phyloP scores from a whole-genome alignment of 345 rosid genomes.

The Ceriops zippeliana region DNA sequence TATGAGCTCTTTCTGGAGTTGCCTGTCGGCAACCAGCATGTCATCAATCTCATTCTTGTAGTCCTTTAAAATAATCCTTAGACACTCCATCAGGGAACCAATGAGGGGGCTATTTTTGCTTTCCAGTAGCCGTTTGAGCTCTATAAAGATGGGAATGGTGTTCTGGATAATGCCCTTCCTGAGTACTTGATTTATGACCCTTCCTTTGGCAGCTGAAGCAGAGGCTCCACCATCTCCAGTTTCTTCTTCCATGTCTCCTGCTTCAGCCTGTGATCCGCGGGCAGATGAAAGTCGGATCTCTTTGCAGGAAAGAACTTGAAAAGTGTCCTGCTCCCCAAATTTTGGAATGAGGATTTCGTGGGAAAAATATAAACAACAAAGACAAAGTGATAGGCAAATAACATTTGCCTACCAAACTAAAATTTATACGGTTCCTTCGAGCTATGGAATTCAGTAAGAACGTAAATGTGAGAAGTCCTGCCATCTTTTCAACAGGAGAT shows the following conservation, averaged over 20 bases:
- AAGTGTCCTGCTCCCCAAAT: conserved; percentile 62
- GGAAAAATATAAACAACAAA: background rate
- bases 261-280: conserved; percentile 44
- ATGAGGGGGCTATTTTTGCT: conserved; percentile 88
- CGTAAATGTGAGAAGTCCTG: background rate
- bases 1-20: conserved; percentile 88
- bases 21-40: conserved; percentile 82
- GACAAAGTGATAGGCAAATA: background rate
- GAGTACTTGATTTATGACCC: conserved; percentile 83
- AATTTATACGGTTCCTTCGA: too few relatives aligned
- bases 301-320: conserved; percentile 80
- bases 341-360: background rate
- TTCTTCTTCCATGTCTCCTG: conserved; percentile 61
- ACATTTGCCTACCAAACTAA: background rate
- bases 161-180: conserved; percentile 85
- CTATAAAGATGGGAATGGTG: conserved; percentile 92
- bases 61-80: conserved; percentile 80
- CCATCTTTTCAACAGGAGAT: background rate
- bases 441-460: background rate
- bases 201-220: conserved; percentile 63
- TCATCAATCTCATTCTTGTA: conserved; percentile 93
- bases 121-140: conserved; percentile 82
- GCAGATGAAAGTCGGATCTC: conserved; percentile 62
- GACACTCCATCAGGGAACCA: conserved; percentile 93
- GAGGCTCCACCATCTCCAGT: conserved; percentile 39